Evolutionary conservation across 306 rosid species (phyloP), one percentile per base, ranked within the genome.

Genomic region (Biancaea sappan): DNA sequence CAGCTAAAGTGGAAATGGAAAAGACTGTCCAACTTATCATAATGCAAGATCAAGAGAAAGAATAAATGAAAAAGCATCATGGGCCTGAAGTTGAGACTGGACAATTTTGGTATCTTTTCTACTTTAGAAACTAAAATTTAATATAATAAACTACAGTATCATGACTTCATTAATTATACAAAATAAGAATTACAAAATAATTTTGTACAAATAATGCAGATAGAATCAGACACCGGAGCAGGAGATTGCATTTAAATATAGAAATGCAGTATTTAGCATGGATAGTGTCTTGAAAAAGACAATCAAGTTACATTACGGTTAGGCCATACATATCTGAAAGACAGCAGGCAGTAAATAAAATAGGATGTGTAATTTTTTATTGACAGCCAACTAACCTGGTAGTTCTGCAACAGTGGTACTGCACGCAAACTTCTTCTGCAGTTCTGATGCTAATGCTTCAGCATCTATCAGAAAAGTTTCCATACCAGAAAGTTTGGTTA

Each of bases 381-480:
- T 52, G 56, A 61, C 26, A 54, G 71, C 71, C 44, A 64, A 51
- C 73, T 44, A 64, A 94, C 98, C 98, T 73, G 97, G 97, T 73
- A 94, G 84, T 79, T 91, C 98, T 69, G 85, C 85, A 67, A 88
- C 87, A 9, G 97, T 48, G 40, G 98, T 94, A 77, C 98, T 94
- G 84, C 97, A 94, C 32, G 98, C 97, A 80, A 88, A 94, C 87
- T 89, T 93, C 80, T 93, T 91, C 88, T 91, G 96, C 75, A 94
- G 91, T 74, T 91, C 98, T 40, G 94, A 92, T 50, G 97, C 97
- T 83, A 94, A 82, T 67, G 92, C 84, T 66, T 89, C 97, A 72
- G 94, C 88, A 87, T 94, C 96, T 41, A 94, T 64, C 81, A 94
- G 82, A 86, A 91, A 94, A 3, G 87, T 67, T 73, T 94, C 96